phyloP scores from a whole-genome alignment of 73 alveolate genomes.

The Paramecium caudatum region DNA sequence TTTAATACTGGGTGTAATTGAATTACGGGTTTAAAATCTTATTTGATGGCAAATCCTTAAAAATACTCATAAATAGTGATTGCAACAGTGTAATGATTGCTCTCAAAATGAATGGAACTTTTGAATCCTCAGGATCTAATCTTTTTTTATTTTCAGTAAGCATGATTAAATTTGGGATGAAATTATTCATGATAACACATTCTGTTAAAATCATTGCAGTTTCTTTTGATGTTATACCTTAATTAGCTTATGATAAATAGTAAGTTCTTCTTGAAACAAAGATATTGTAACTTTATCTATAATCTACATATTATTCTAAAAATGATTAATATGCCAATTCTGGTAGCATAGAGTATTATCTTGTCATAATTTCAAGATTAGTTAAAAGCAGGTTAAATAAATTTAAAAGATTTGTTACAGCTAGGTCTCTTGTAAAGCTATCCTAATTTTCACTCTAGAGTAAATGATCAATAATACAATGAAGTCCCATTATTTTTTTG shows the following conservation, averaged over 20 bases:
- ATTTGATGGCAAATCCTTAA: not conserved
- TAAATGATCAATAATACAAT: not conserved
- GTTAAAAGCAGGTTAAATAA: not conserved
- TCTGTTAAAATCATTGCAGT: conserved; percentile 21
- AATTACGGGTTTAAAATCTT: not conserved
- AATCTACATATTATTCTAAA: not conserved
- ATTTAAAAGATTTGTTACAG: conserved; percentile 23
- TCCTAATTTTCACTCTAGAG: not conserved
- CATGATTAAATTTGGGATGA: conserved; percentile 20
- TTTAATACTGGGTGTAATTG: not conserved
- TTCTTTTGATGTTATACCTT: not conserved
- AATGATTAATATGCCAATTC: conserved; percentile 9
- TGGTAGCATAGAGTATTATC: not conserved
- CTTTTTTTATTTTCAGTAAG: not conserved
- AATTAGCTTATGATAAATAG: not conserved
- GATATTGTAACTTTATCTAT: conserved; percentile 7
- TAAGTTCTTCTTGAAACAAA: conserved; percentile 31
- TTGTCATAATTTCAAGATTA: conserved; percentile 5
- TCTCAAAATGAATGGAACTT: not conserved
- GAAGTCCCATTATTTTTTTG: not conserved
- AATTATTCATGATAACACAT: conserved; percentile 42
- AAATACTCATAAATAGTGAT: not conserved
- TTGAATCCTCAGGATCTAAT: conserved; percentile 1
- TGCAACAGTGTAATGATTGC: not conserved
- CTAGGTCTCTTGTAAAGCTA: not conserved